Base-by-base conservation (phyloP, 352 stramenopile species). In the Salisapilia sapeloensis region DNA sequence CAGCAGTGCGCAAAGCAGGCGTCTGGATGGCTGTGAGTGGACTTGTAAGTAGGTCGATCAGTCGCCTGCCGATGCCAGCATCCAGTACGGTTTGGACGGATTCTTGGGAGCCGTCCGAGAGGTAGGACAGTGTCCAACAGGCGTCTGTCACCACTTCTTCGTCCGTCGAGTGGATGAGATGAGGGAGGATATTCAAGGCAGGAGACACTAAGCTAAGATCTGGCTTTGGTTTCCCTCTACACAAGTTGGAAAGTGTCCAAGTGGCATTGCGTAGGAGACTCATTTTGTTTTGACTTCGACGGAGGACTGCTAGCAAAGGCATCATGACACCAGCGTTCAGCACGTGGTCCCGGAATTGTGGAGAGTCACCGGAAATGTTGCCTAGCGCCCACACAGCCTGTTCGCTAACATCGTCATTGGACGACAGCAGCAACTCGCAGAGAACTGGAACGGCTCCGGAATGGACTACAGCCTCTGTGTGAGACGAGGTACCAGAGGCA, bases 231-330 rank as follows among this genome's bases (percentile, higher is more conserved):
- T 84, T 84, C 38, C 70, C 74, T 39, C 96, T 75, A 57, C 95
- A 99, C 47, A 99, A 98, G 62, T 99, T 99, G 12, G 82, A 97
- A 15, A 99, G 70, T 17, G 94, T 97, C 96, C 94, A 99, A 5
- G 94, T 98, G 15, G 92, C 94, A 60, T 99, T 99, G 38, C 94
- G 79, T 32, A 98, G 77, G 86, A 99, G 98, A 35, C 77, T n/a
- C n/a, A n/a, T n/a, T 92, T 17, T 96, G 53, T 54, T 97, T 98
- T 16, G 84, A 92, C 38, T 96, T 85, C 51, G 96, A 66, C n/a
- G n/a, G n/a, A n/a, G n/a, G 48, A 98, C 90, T 45, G 87, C 60
- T 33, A 98, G 76, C 18, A 99, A 67, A 9, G 93, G 89, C 33
- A 81, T 67, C 60, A 99, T 90, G 3, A 91, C 92, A 27, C 87